Evolutionary conservation across 306 rosid genomes (phyloP), one percentile per base, ranked within the genome.

Genomic region (Trifolium subterraneum): DNA sequence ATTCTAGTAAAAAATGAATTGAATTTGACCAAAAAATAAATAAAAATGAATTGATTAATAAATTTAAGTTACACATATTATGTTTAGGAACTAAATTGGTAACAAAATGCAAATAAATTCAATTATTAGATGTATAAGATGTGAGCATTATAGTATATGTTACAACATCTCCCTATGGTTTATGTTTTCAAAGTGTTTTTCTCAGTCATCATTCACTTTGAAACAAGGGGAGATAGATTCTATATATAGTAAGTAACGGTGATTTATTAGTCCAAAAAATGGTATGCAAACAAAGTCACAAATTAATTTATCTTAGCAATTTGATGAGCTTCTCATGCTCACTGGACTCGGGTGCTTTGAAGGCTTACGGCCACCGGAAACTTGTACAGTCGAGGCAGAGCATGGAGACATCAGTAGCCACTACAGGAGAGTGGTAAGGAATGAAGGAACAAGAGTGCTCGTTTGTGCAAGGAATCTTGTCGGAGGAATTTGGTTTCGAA

Each of bases 161-260:
- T 77, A 84, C 80, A 81, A 77, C 29, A 47, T 78, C 70, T 48
- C 82, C 59, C 25, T n/a, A n/a, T 13, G 6, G 68, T 76, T 67
- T 62, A 54, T 61, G 62, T 68, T 59, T 68, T 45, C 66, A 42
- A 50, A 22, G 58, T 68, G 41, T 7, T 67, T 27, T 70, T 35
- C 54, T 15, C 55, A 11, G 5, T 38, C 79, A 68, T 15, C 22
- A 73, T 62, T 79, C 75, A 56, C 45, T 63, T 62, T 7, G 36
- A n/a, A 78, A 41, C 85, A 77, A 33, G 36, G 33, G 61, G 20
- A 51, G 12, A 69, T 64, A 22, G 25, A 22, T 22, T 22, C 25
- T 75, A 71, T 78, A 64, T 47, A 23, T 33, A 60, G 25, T 22
- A 66, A 51, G 33, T 39, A 71, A 71, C 45, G 69, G 31, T 4